Evolutionary conservation across 148 eudicot genomes (phyloP).

Genomic region (Pouteria glomerata): DNA sequence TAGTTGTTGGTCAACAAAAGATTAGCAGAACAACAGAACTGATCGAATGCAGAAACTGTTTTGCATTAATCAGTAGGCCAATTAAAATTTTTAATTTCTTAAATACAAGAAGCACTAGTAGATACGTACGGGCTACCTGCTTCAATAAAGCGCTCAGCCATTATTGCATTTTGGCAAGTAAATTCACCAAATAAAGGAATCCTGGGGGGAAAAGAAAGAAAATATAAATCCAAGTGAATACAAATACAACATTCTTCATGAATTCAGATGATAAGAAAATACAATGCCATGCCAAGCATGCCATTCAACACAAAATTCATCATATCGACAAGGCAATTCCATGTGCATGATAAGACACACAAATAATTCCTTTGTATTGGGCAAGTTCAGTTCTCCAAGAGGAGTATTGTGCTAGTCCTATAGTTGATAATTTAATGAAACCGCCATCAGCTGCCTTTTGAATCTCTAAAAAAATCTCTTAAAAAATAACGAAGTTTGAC

Average conservation of each 20-base stretch:
- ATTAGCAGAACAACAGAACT: background rate
- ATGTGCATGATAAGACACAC: background rate
- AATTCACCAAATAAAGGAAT: constrained; percentile 91
- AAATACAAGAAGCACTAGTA: constrained; percentile 14
- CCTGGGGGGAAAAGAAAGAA: constrained; percentile 34
- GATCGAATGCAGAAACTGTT: background rate
- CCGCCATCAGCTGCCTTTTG: background rate
- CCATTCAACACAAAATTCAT: background rate
- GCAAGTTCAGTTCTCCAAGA: background rate
- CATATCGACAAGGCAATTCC: no score
- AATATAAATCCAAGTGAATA: background rate
- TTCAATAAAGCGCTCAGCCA: constrained; percentile 98
- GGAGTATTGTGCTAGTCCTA: constrained; percentile 7
- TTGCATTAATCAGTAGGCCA: background rate
- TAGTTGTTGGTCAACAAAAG: background rate
- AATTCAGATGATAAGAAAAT: no score
- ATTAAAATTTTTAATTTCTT: background rate
- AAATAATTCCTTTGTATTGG: background rate
- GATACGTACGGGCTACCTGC: constrained; percentile 99
- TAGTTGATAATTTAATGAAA: background rate
- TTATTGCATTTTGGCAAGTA: constrained; percentile 90
- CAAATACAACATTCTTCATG: background rate
- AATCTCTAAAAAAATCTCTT: background rate
- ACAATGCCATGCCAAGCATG: background rate
- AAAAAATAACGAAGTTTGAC: background rate